Percentiles rank a stretch among this genome's conserved stretches.
phyloP scores from a whole-genome alignment of 2,329 filamentous ascomycete genomes.

The Microcyclospora pomicola region DNA sequence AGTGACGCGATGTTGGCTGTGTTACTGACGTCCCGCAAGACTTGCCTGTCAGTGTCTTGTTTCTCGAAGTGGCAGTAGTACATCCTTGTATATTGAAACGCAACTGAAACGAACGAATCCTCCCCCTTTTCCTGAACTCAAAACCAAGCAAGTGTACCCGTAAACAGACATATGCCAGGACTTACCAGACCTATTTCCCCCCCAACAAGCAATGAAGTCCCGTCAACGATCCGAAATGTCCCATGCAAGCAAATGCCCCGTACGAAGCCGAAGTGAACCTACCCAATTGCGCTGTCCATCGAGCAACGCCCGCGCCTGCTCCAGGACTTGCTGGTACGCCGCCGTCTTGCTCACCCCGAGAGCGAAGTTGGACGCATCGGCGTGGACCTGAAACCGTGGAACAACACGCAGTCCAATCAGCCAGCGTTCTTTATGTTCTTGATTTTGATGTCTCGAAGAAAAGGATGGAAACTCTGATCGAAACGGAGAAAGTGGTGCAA shows the following conservation, averaged over 20 bases:
- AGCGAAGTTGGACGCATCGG: constrained; percentile 63
- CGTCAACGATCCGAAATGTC: not conserved
- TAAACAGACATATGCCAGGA: not conserved
- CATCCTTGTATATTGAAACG: no score
- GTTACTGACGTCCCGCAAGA: constrained; percentile 40
- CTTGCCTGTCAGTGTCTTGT: not conserved
- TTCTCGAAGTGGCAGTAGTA: no score
- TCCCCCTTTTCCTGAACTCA: no score
- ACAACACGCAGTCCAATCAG: not conserved
- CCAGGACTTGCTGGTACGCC: constrained; percentile 59
- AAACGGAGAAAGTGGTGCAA: not conserved
- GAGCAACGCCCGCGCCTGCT: constrained; percentile 56
- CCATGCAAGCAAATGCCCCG: not conserved
- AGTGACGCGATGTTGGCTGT: constrained; percentile 62
- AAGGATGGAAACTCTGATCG: not conserved
- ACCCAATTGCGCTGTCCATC: constrained; percentile 71
- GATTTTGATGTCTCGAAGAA: not conserved
- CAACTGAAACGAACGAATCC: no score
- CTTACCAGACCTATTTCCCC: constrained; percentile 8
- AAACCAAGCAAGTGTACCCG: no score
- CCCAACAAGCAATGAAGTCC: constrained; percentile 1
- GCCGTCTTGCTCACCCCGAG: constrained; percentile 53
- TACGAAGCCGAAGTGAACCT: constrained; percentile 13
- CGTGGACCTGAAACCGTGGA: constrained; percentile 45
- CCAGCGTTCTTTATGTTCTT: not conserved